Conservation (phyloP, 2,329 filamentous ascomycete species). For the Allantophomopsis lycopodina region DNA sequence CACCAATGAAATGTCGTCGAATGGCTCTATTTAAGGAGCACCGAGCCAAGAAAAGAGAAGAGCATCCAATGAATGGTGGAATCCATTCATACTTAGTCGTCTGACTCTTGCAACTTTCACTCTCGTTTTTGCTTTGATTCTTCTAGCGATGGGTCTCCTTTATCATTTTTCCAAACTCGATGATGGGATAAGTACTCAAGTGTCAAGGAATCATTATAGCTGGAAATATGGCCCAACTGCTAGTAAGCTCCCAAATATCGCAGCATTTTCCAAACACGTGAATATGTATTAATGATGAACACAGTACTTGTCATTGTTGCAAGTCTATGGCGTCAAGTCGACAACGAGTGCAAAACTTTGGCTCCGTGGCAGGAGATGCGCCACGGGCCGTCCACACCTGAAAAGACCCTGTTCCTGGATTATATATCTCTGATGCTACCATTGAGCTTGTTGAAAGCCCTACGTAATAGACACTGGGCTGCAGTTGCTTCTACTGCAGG, state of each 20-base stretch:
- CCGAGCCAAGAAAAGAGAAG: too few species aligned
- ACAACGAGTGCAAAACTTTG: neutral
- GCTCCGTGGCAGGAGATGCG: neutral
- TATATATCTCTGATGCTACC: neutral
- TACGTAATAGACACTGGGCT: too few species aligned
- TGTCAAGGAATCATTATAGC: conserved; percentile 1
- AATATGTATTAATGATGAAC: neutral
- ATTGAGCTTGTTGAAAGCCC: too few species aligned
- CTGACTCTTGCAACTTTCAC: too few species aligned
- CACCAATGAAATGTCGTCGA: too few species aligned
- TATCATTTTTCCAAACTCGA: neutral
- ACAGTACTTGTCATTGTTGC: neutral
- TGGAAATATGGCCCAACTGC: conserved; percentile 1
- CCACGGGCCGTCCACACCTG: neutral
- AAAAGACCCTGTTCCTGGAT: neutral
- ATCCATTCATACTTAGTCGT: too few species aligned
- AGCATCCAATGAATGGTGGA: too few species aligned
- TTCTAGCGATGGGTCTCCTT: neutral
- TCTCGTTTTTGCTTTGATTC: too few species aligned
- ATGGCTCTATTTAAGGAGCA: too few species aligned
- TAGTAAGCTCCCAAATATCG: neutral
- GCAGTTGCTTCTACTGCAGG: too few species aligned
- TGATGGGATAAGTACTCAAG: neutral
- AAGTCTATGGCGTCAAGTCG: neutral
- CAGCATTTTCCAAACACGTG: neutral